Base-by-base conservation (phyloP, 2,329 filamentous ascomycete genomes). In the Domatiomyces globalis region DNA sequence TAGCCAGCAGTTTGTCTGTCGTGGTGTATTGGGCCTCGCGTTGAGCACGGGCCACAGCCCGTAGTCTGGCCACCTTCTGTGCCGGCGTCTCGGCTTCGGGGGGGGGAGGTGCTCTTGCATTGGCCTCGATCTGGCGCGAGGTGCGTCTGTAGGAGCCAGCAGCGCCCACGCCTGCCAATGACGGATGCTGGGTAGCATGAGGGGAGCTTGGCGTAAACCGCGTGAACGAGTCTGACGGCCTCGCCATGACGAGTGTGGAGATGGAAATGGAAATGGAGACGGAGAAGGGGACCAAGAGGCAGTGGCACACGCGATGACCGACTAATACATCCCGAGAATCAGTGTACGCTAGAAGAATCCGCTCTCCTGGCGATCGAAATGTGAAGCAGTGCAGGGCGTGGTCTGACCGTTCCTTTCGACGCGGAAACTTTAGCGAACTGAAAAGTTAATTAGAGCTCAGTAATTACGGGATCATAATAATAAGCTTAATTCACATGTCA, bases 1-100 rank as follows among this genome's bases (percentile, higher is more conserved):
- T 63, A 48, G 73, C 68, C 51, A 81, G 71, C 45, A 74, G 60
- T 44, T 69, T 67, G 66, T 84, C 80, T 61, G 77, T 72, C 43
- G 67, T 67, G 19, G 73, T 75, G 48, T 77, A 80, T 46, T 74
- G 71, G 45, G 80, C 77, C 59, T 76, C 73, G 66, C 78, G 78
- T 45, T 81, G 80, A n/a, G 79, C 79, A 53, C 80, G 73, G 64
- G 84, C 81, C 55, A 82, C 80, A 45, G 80, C 80, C 50, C 83
- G 75, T 61, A 87, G 69, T 54, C 83, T 75, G 57, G 79, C 76
- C 36, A 87, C 83, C 60, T 81, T 80, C 69, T 86, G 77, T 65
- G 80, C 79, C 48, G 83, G 77, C 1, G 81, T 83, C 69, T 87
- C 83, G 56, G 62, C 60, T 52, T 54, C 54, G 2, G 60, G 63